phyloP scores from a whole-genome alignment of 345 rosid genomes.

The Pelargonium nanum region DNA sequence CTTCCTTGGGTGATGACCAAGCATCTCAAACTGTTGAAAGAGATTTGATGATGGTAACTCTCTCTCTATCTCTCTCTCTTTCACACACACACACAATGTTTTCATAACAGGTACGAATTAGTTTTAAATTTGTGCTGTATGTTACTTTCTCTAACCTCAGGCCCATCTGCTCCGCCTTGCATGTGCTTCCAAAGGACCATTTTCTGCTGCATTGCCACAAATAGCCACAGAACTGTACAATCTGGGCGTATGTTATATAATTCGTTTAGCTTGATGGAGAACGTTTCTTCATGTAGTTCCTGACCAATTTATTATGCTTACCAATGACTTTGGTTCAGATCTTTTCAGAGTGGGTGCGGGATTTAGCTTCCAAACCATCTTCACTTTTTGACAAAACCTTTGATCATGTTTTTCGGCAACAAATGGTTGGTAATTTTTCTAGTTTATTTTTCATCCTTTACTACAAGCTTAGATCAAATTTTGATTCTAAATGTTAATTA shows the following conservation, averaged over 20 bases:
- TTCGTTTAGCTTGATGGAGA: not conserved
- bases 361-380: constrained; percentile 65
- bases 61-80: not conserved
- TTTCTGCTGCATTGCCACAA: constrained; percentile 57
- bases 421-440: constrained; percentile 37
- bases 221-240: constrained; percentile 62
- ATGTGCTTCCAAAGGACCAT: constrained; percentile 62
- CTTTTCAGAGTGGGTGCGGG: constrained; percentile 50
- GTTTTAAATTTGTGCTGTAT: constrained; percentile 8
- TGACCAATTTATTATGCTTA: constrained; percentile 14
- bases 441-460: constrained; percentile 6
- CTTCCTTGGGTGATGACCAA: constrained; percentile 32
- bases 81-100: not conserved
- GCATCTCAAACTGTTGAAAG: constrained; percentile 41
- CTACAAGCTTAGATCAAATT: constrained; percentile 6
- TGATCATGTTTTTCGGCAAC: constrained; percentile 56
- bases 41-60: constrained; percentile 61
- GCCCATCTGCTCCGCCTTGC: constrained; percentile 82
- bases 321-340: constrained; percentile 37
- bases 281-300: constrained; percentile 3
- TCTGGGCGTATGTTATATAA: constrained; percentile 54
- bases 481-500: constrained; percentile 4
- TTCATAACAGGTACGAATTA: not conserved
- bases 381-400: constrained; percentile 54
- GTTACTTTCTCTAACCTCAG: constrained; percentile 21